A percentile compares a stretch with the other conserved stretches of the same genome.
phyloP scores from a whole-genome alignment of 129 eudicot species.

The Flaveria robusta region DNA sequence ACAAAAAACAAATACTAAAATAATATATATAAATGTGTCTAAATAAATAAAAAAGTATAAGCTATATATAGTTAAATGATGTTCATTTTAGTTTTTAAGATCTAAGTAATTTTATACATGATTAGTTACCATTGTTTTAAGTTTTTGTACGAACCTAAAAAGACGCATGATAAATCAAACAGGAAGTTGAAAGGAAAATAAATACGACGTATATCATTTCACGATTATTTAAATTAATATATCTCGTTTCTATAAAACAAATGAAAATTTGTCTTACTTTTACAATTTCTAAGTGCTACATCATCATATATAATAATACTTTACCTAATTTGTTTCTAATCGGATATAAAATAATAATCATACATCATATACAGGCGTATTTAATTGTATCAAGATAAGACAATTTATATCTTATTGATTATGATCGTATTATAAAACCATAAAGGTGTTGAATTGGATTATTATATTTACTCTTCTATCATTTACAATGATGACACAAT shows the following conservation, averaged over 20 bases:
- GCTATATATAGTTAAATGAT: too few relatives aligned
- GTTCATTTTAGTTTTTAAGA: too few relatives aligned
- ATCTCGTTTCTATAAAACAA: conserved; percentile 2
- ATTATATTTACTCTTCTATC: conserved; percentile 20
- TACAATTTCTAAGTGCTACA: conserved; percentile 32
- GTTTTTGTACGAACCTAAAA: not conserved
- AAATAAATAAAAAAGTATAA: too few relatives aligned
- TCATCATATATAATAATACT: conserved; percentile 31
- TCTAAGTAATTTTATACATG: not conserved
- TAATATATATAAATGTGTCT: too few relatives aligned
- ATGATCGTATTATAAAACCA: not conserved
- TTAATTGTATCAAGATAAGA: conserved; percentile 35
- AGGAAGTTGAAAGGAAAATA: not conserved
- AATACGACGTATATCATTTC: not conserved
- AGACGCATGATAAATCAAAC: not conserved
- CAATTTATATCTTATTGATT: conserved; percentile 7
- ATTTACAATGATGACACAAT: conserved; percentile 38
- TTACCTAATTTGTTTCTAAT: conserved; percentile 28
- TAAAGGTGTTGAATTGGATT: conserved; percentile 28
- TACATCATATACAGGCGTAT: conserved; percentile 25
- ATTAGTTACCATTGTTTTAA: not conserved
- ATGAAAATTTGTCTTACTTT: conserved; percentile 1
- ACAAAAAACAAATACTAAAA: too few relatives aligned
- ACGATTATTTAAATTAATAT: not conserved
- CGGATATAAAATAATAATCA: conserved; percentile 13